phyloP scores from a whole-genome alignment of 1,284 basidiomycete species.

The Cutaneotrichosporon sp. region DNA sequence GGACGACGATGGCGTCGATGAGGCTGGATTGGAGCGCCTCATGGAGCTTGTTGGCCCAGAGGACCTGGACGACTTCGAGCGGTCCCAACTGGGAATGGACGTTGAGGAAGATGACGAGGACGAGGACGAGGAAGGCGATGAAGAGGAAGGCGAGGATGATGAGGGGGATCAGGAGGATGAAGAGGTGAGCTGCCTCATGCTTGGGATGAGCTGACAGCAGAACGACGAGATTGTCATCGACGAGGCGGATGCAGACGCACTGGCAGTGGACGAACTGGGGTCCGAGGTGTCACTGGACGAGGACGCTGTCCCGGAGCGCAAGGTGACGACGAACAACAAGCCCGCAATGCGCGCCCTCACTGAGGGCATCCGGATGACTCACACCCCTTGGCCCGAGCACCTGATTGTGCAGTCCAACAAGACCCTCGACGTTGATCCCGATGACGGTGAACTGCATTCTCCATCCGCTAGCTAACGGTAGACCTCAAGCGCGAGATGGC shows the following conservation, averaged over 20 bases:
- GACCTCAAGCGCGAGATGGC: slow-evolving; percentile 91
- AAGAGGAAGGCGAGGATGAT: slow-evolving; percentile 57
- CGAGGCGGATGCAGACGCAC: slow-evolving; percentile 49
- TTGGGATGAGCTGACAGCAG: not conserved
- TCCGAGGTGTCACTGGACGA: slow-evolving; percentile 61
- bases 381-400: slow-evolving; percentile 80
- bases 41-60: slow-evolving; percentile 60
- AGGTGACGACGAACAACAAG: slow-evolving; percentile 78
- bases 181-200: slow-evolving; percentile 18
- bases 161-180: slow-evolving; percentile 55
- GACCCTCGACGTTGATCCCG: slow-evolving; percentile 68
- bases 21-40: slow-evolving; percentile 67
- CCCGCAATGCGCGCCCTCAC: slow-evolving; percentile 74
- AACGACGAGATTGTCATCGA: slow-evolving; percentile 47
- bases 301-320: slow-evolving; percentile 70
- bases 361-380: slow-evolving; percentile 69
- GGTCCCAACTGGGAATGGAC: slow-evolving; percentile 43
- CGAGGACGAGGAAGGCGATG: slow-evolving; percentile 59
- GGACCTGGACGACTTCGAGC: slow-evolving; percentile 39
- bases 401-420: slow-evolving; percentile 69
- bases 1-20: slow-evolving; percentile 78
- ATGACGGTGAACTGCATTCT: slow-evolving; percentile 40
- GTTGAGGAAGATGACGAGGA: slow-evolving; percentile 69
- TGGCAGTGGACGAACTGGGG: slow-evolving; percentile 67
- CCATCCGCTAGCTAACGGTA: slow-evolving; percentile 3